Conservation (phyloP, 805 yeast species). For the Candida gorgasii region DNA sequence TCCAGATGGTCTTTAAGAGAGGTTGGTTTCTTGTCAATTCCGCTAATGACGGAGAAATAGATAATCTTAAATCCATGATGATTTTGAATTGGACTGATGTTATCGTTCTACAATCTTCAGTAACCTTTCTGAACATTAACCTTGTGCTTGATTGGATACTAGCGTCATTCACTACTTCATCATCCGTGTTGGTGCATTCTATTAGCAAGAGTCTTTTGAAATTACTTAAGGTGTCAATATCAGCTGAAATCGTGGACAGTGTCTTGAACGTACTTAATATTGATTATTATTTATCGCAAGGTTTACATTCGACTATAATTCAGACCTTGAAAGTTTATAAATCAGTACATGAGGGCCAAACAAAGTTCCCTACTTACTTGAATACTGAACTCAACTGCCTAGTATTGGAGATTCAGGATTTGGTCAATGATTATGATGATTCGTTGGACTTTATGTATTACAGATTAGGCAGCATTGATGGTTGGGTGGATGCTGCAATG, state of each 20-base stretch:
- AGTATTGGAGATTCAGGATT: neutral
- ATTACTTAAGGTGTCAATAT: conserved; percentile 9
- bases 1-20: conserved; percentile 32
- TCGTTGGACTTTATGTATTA: conserved; percentile 4
- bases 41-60: neutral
- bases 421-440: conserved; percentile 6
- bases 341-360: neutral
- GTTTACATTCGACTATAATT: conserved; percentile 1
- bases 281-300: conserved; percentile 8
- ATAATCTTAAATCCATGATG: conserved; percentile 29
- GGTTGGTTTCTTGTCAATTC: conserved; percentile 28
- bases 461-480: neutral
- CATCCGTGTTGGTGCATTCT: conserved; percentile 24
- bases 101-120: conserved; percentile 24
- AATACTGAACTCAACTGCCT: conserved; percentile 1
- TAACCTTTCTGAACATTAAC: conserved; percentile 27
- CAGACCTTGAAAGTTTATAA: conserved; percentile 5
- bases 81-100: conserved; percentile 32
- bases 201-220: conserved; percentile 15
- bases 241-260: conserved; percentile 10
- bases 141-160: conserved; percentile 18
- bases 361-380: neutral
- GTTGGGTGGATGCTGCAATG: conserved; percentile 5
- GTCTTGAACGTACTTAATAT: conserved; percentile 11
- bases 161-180: conserved; percentile 6